phyloP scores from a whole-genome alignment of 441 rosid genomes.

The Croton setiger region DNA sequence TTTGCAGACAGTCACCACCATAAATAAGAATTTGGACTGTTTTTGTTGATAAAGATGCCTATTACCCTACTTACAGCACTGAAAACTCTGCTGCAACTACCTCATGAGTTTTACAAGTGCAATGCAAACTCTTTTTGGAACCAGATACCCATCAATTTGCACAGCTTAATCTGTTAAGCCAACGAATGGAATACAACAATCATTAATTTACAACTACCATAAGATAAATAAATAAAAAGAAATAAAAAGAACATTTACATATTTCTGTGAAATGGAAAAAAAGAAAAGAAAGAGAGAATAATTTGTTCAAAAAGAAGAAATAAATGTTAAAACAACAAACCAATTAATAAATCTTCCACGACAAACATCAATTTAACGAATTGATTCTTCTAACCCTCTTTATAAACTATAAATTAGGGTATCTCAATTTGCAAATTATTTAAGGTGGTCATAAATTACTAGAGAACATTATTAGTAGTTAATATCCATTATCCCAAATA shows the following conservation, averaged over 20 bases:
- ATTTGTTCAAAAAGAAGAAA: background rate
- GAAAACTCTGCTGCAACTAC: no score
- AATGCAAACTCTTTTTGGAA: no score
- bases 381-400: background rate
- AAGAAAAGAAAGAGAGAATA: background rate
- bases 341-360: no score
- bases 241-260: background rate
- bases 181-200: background rate
- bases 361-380: background rate
- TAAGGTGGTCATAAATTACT: background rate
- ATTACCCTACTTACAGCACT: no score
- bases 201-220: constrained; percentile 8
- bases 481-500: background rate
- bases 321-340: background rate
- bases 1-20: no score
- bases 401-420: background rate
- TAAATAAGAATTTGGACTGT: no score
- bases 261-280: background rate
- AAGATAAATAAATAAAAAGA: background rate
- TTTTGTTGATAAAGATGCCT: no score
- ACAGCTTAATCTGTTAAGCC: constrained; percentile 22
- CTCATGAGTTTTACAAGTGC: no score
- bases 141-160: constrained; percentile 71
- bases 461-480: no score
- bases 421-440: background rate